phyloP scores from a whole-genome alignment of 1,139 yeast species.

The Maudiozyma humilis region DNA sequence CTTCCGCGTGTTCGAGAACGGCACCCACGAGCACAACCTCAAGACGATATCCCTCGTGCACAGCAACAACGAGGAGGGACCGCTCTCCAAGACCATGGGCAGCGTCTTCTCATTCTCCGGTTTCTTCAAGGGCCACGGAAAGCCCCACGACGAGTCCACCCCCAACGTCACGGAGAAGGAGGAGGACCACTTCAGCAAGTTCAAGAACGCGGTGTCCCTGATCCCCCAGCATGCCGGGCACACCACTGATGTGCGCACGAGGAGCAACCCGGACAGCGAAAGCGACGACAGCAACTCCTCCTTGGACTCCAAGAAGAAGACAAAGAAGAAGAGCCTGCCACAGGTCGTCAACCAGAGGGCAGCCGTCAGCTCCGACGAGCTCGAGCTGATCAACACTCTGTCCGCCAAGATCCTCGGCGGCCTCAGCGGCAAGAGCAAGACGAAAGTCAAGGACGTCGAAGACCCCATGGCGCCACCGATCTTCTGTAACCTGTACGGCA shows the following conservation, averaged over 20 bases:
- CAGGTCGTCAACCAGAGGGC: constrained; percentile 36
- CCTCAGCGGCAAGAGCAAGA: constrained; percentile 9
- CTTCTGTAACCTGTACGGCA: constrained; percentile 48
- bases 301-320: constrained; percentile 25
- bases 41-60: constrained; percentile 22
- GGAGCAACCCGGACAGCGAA: constrained; percentile 7
- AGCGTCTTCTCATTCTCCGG: constrained; percentile 24
- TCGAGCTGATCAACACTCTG: constrained; percentile 43
- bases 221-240: constrained; percentile 13
- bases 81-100: constrained; percentile 1
- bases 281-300: constrained; percentile 18
- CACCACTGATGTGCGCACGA: constrained; percentile 1
- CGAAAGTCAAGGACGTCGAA: constrained; percentile 19
- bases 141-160: constrained; percentile 5
- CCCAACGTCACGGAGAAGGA: constrained; percentile 1
- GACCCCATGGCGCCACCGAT: neutral
- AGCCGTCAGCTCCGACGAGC: constrained; percentile 50
- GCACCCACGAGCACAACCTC: constrained; percentile 28
- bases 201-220: constrained; percentile 25
- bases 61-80: constrained; percentile 8
- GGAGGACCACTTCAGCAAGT: constrained; percentile 6
- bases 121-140: constrained; percentile 25
- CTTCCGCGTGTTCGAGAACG: constrained; percentile 28
- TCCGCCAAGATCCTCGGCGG: constrained; percentile 35
- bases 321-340: constrained; percentile 16